Conservation (phyloP, 306 rosid genomes). For the Corylus heterophylla region DNA sequence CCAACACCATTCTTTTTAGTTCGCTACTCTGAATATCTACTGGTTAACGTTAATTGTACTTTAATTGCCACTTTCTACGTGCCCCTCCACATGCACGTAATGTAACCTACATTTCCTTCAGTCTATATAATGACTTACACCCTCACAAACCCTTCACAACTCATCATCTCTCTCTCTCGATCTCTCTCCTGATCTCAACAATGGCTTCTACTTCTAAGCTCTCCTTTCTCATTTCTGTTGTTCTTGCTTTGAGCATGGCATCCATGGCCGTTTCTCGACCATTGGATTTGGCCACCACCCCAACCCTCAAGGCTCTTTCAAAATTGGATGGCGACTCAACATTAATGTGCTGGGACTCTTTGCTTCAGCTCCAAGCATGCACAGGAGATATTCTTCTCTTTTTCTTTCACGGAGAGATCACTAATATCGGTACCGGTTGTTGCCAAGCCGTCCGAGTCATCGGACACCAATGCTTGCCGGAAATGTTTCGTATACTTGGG, state of each 20-base stretch:
- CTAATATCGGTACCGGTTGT: conserved; percentile 51
- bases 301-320: conserved; percentile 35
- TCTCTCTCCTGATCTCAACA: background rate
- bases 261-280: conserved; percentile 23
- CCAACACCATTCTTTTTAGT: too few relatives aligned
- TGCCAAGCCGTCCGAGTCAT: conserved; percentile 52
- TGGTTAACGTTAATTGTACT: too few relatives aligned
- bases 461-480: conserved; percentile 68
- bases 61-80: too few relatives aligned
- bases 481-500: conserved; percentile 52
- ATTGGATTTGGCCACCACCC: conserved; percentile 4
- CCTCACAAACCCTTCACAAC: background rate
- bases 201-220: conserved; percentile 31
- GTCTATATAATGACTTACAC: conserved; percentile 6
- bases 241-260: conserved; percentile 1
- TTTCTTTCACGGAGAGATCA: conserved; percentile 52
- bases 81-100: background rate
- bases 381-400: conserved; percentile 53
- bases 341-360: conserved; percentile 60
- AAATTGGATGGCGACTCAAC: conserved; percentile 43
- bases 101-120: background rate
- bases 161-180: background rate
- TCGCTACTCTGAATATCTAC: too few relatives aligned
- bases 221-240: conserved; percentile 16
- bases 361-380: conserved; percentile 58